Conservation (phyloP, 208 protist species). For the Acanthamoeba divionensis region DNA sequence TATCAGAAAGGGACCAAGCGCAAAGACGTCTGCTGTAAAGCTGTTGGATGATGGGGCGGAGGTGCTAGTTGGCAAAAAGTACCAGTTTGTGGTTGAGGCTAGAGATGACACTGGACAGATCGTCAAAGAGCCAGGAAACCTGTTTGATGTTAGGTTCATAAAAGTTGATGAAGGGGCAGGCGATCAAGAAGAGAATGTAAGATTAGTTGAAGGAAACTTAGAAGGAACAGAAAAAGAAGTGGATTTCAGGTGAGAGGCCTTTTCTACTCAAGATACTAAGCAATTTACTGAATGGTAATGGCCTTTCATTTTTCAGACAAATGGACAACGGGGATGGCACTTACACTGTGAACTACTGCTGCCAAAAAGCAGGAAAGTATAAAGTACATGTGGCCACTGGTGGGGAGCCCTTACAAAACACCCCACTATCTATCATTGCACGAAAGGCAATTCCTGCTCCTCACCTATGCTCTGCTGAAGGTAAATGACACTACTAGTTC, state of each 20-base stretch:
- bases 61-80: slow-evolving; percentile 6
- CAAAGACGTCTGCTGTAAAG: no score
- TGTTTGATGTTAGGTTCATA: slow-evolving; percentile 15
- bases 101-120: background rate
- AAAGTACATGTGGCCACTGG: no score
- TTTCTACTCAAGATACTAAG: background rate
- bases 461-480: no score
- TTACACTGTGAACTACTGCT: no score
- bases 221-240: no score
- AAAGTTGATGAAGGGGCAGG: background rate
- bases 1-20: background rate
- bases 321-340: slow-evolving; percentile 25
- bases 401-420: no score
- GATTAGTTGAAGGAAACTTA: no score
- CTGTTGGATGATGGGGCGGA: background rate
- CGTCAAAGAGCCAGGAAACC: background rate
- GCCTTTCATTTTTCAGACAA: slow-evolving; percentile 18
- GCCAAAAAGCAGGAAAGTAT: no score
- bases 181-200: background rate
- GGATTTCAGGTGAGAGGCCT: background rate
- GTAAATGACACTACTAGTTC: no score
- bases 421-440: no score
- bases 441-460: no score
- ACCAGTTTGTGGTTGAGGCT: slow-evolving; percentile 19
- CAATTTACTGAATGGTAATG: no score